Evolutionary conservation across 176 grass and related monocot species (phyloP).

Genomic region (Oryza longistaminata): DNA sequence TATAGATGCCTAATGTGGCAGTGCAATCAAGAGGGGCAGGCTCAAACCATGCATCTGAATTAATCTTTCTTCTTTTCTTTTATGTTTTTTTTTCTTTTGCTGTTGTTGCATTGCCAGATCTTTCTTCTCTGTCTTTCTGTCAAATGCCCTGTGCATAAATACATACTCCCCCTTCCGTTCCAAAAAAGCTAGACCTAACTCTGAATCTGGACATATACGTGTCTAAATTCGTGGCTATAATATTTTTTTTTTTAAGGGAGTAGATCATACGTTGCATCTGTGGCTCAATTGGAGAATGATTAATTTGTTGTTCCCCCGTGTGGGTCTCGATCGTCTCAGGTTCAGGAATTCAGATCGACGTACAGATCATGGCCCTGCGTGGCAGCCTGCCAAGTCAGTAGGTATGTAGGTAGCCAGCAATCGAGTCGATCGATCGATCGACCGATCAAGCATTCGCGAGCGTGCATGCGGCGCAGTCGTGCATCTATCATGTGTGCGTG

Average conservation of each 20-base stretch:
- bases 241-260: too few relatives aligned
- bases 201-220: too few relatives aligned
- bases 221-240: too few relatives aligned
- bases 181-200: too few relatives aligned
- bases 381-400: background rate
- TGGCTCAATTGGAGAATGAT: too few relatives aligned
- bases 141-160: background rate
- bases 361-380: slow-evolving; percentile 14
- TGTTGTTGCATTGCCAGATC: too few relatives aligned
- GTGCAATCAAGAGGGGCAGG: background rate
- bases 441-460: too few relatives aligned
- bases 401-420: too few relatives aligned
- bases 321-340: background rate
- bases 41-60: background rate
- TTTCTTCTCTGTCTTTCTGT: too few relatives aligned
- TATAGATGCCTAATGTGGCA: background rate
- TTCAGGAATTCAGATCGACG: slow-evolving; percentile 28
- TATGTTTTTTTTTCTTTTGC: too few relatives aligned
- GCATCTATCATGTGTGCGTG: too few relatives aligned
- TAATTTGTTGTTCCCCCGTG: background rate
- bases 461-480: too few relatives aligned
- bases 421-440: background rate
- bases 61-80: background rate
- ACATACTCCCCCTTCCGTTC: background rate
- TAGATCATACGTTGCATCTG: background rate